Percentiles rank a stretch among this genome's conserved stretches.
Conservation (phyloP, 306 rosid genomes). For the Vigna trinervia region DNA sequence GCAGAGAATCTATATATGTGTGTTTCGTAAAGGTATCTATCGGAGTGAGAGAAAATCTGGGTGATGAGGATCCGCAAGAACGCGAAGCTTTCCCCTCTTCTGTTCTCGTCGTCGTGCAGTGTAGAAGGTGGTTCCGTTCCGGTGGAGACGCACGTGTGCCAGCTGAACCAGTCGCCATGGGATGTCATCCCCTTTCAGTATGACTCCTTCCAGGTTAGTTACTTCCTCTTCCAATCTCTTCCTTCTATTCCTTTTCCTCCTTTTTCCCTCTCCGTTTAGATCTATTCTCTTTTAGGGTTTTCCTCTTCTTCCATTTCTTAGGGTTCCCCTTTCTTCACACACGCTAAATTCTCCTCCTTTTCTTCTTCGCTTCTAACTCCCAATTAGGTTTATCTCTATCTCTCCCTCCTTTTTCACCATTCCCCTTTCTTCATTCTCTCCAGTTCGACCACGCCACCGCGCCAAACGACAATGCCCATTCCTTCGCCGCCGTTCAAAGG, state of each 20-base stretch:
- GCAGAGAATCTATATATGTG: slow-evolving; percentile 2
- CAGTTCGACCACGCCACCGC: slow-evolving; percentile 51
- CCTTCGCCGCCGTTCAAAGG: slow-evolving; percentile 69
- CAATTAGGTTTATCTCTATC: slow-evolving; percentile 57
- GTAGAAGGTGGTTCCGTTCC: slow-evolving; percentile 46
- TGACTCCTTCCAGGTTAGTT: slow-evolving; percentile 60
- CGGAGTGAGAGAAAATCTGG: neutral
- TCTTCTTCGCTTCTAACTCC: slow-evolving; percentile 27
- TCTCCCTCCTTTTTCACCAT: slow-evolving; percentile 43
- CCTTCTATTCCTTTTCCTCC: neutral
- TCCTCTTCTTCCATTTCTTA: slow-evolving; percentile 24
- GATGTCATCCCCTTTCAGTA: slow-evolving; percentile 69
- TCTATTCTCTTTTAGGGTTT: slow-evolving; percentile 59
- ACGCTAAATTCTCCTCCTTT: slow-evolving; percentile 46
- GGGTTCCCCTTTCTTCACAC: slow-evolving; percentile 54
- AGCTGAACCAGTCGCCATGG: slow-evolving; percentile 90
- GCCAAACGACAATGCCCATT: slow-evolving; percentile 58
- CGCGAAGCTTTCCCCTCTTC: slow-evolving; percentile 70
- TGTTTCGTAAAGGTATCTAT: no score
- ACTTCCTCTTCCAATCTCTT: slow-evolving; percentile 26
- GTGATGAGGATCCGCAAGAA: slow-evolving; percentile 88
- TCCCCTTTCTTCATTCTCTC: neutral
- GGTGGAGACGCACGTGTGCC: slow-evolving; percentile 65
- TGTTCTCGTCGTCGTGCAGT: slow-evolving; percentile 40
- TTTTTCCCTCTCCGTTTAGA: slow-evolving; percentile 45